Evolutionary conservation across 2,329 filamentous ascomycete species (phyloP), one percentile per base, ranked within the genome.

Genomic region (Aspergillus sclerotialis): DNA sequence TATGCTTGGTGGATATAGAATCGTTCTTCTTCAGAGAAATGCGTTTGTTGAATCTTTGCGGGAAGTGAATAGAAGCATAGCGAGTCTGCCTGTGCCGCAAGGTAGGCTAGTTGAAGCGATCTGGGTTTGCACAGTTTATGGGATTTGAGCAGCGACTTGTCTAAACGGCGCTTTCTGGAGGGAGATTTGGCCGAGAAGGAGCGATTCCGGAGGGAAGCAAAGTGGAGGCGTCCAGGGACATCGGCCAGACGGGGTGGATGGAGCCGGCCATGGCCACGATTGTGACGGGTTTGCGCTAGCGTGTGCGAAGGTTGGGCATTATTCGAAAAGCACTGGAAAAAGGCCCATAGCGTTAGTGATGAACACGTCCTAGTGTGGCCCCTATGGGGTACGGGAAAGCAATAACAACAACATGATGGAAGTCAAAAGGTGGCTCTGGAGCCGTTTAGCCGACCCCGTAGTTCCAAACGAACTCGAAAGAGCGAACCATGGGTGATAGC

Each of bases 21-120:
- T 47, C 82, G 82, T 61, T 92, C 84, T 58, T 88, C 81, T 31
- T 68, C 70, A 15, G 80, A 80, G 56, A 88, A 82, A 42, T 83
- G 76, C 44, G 75, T 77, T 44, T 77, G 75, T 52, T 78, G 79
- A 43, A 87, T 72, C 59, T 86, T 87, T 42, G 83, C 76, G 13
- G 85, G 83, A 27, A 88, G 68, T 14, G 72, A 76, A 34, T 80
- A 68, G 55, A 80, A 88, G 68, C 83, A 86, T 43, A 75, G 69
- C 35, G 75, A 75, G 48, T 84, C 78, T 18, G 71, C 68, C 36
- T 72, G 69, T 35, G 71, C 65, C 38, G 65, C 49, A 31, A 61
- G 43, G 39, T 58, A 59, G 32, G 53, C 49, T 24, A 61, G 43
- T 60, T 60, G 50, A 45, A 50, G 53, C 44, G 55, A 58, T 14